Evolutionary conservation across 345 rosid species (phyloP), one percentile per base, ranked within the genome.

Genomic region (Brassica juncea): DNA sequence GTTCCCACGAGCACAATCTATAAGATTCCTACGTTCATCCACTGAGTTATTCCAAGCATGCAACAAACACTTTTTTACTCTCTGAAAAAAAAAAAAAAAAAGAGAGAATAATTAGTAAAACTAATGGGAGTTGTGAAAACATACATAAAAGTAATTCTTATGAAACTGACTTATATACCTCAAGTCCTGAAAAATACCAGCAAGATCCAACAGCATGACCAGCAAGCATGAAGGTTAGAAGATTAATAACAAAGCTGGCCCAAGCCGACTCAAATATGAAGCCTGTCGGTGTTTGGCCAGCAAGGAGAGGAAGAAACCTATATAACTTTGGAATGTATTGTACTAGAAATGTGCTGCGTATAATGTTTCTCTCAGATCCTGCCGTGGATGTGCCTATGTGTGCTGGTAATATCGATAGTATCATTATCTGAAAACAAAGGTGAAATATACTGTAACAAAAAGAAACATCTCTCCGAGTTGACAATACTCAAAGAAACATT

Each of bases 181-280:
- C 95, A 32, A 94, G 83, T 21, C 97, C 97, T 14, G 89, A 70
- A 79, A 92, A 90, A 80, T 94, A 94, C 99, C 97, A 94, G 82
- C 86, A 77, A 12, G 97, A 87, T 16, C 99, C 99, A 72, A 94
- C 82, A 66, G 85, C 76, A 74, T 94, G 99, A 70, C 92, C 94
- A 60, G 91, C 73, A 82, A 94, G 82, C 79, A 92, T 44, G 77
- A 87, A 92, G 31, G 88, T 89, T 80, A 89, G 88, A 73, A 92
- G 90, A 80, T 94, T 94, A 47, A 92, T 89, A 71, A 89, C 84
- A 75, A 94, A 92, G 78, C 86, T 94, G 32, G 89, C 92, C 94
- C 92, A 85, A 52, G 94, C 94, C 3, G 97, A 91, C 90, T 94
- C 94, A 85, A 94, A 91, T 76, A 91, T 83, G 73, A 92, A 89